Conservation (phyloP, 306 rosid species). For the Rosa rugosa region DNA sequence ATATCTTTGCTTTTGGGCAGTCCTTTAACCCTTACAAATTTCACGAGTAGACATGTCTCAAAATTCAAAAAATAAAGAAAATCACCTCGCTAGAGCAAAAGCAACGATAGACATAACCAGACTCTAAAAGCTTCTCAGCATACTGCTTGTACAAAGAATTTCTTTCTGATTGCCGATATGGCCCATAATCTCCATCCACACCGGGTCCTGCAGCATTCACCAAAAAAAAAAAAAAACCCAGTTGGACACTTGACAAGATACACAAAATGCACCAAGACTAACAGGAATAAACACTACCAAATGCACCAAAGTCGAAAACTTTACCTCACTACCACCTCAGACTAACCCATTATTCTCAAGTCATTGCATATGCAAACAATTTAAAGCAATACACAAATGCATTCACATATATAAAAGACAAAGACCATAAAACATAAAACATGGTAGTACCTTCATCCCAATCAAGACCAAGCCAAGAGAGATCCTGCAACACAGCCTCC, state of each 20-base stretch:
- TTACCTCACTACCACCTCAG: neutral
- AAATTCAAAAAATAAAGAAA: neutral
- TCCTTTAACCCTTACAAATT: neutral
- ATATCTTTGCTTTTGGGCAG: neutral
- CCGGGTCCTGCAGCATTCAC: slow-evolving; percentile 65
- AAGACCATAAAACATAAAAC: neutral
- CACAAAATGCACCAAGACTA: neutral
- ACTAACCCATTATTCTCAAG: neutral
- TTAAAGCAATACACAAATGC: neutral
- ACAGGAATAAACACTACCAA: neutral
- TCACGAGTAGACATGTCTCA: neutral
- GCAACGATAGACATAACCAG: slow-evolving; percentile 83
- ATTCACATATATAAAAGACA: neutral
- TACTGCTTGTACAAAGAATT: slow-evolving; percentile 70
- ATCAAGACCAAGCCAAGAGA: slow-evolving; percentile 94
- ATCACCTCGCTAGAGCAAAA: slow-evolving; percentile 87
- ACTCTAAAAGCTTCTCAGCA: slow-evolving; percentile 75
- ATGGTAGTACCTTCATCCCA: slow-evolving; percentile 80
- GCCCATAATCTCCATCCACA: slow-evolving; percentile 94
- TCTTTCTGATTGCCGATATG: slow-evolving; percentile 92
- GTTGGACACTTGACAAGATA: neutral
- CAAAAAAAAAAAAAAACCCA: slow-evolving; percentile 15
- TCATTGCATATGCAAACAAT: neutral
- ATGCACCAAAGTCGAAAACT: neutral
- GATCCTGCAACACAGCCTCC: slow-evolving; percentile 78